Percentiles rank a stretch among this genome's conserved stretches.
phyloP scores from a whole-genome alignment of 129 eudicot genomes.

The Arctium lappa region DNA sequence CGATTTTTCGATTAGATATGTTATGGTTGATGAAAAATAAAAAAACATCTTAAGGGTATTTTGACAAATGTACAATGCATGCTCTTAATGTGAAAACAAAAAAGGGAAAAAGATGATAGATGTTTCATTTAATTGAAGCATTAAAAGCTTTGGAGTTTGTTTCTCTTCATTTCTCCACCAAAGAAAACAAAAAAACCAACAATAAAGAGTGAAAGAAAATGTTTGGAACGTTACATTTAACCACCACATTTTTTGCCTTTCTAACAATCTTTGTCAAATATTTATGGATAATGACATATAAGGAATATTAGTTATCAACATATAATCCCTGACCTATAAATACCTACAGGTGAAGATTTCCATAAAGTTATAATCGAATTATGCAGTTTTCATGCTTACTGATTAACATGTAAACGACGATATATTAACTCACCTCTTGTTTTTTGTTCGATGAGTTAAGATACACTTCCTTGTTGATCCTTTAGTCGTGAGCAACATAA shows the following conservation, averaged over 20 bases:
- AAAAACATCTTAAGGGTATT: neutral
- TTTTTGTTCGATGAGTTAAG: neutral
- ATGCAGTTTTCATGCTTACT: neutral
- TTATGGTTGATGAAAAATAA: neutral
- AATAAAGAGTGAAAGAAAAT: conserved; percentile 25
- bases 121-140: conserved; percentile 10
- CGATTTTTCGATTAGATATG: neutral
- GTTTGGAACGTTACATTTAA: conserved; percentile 34
- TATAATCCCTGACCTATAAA: conserved; percentile 18
- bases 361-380: conserved; percentile 11
- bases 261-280: conserved; percentile 37
- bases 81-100: neutral
- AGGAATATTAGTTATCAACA: conserved; percentile 30
- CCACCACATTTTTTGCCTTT: conserved; percentile 30
- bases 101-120: neutral
- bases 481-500: neutral
- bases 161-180: conserved; percentile 19
- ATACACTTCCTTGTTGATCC: neutral
- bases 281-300: conserved; percentile 32
- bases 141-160: conserved; percentile 14
- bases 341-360: conserved; percentile 6
- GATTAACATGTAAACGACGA: conserved; percentile 3
- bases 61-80: neutral
- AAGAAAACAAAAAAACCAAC: conserved; percentile 22
- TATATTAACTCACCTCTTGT: neutral